These are phyloP conservation scores for Apiospora sp. DNA, from an alignment of 2,329 filamentous ascomycete species.

Conservation along the genomic window DNA sequence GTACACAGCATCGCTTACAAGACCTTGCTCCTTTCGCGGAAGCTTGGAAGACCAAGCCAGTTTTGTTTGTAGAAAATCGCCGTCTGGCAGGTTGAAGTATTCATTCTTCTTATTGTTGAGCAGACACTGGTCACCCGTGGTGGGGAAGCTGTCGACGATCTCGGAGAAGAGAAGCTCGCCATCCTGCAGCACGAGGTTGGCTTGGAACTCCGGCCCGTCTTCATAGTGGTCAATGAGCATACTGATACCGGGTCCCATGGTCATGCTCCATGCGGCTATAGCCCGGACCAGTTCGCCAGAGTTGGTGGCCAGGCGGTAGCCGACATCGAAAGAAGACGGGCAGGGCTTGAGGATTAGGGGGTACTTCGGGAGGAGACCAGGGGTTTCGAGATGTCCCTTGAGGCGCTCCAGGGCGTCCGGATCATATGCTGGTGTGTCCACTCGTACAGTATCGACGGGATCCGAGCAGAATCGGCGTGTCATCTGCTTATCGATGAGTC, in stretches of 20 bases:
- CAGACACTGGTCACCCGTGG: conserved; percentile 29
- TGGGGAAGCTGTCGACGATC: conserved; percentile 48
- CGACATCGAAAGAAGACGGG: background rate
- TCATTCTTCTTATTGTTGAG: background rate
- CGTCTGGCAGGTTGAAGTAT: background rate
- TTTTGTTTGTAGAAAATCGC: background rate
- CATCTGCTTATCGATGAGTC: background rate
- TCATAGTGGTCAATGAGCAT: conserved; percentile 48
- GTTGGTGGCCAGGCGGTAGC: background rate
- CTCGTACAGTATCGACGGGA: too few species aligned
- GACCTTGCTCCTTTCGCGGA: conserved; percentile 28
- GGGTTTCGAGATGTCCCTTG: background rate
- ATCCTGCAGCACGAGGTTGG: conserved; percentile 49
- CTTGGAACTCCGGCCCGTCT: conserved; percentile 52
- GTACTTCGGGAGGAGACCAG: background rate
- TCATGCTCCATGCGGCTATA: background rate
- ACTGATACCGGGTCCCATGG: too few species aligned
- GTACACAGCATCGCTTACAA: background rate
- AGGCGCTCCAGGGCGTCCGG: background rate
- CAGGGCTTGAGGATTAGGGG: background rate
- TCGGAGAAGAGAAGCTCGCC: conserved; percentile 51
- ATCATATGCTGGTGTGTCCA: background rate
- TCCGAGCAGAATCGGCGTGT: too few species aligned
- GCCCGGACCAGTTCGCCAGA: background rate
- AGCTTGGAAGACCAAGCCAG: background rate